Conservation (phyloP, 164 flowering plant genomes). For the Vitis cinerea region DNA sequence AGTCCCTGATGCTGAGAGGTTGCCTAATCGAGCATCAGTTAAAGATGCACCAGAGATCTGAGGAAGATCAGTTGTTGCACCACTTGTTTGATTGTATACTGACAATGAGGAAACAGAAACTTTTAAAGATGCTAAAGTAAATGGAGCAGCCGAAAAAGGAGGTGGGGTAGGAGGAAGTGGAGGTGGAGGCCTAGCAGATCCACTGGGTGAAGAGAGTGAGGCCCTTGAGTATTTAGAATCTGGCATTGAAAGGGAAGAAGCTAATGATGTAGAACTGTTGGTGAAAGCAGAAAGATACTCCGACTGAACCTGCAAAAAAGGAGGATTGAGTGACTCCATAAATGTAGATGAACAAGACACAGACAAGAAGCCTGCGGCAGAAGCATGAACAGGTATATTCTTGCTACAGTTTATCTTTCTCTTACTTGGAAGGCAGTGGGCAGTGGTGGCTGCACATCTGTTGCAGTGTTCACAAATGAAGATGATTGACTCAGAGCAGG, state of each 20-base stretch:
- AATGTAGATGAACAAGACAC: slow-evolving; percentile 12
- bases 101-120: slow-evolving; percentile 41
- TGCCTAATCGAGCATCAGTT: slow-evolving; percentile 36
- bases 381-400: background rate
- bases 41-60: slow-evolving; percentile 30
- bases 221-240: slow-evolving; percentile 54
- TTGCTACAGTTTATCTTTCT: background rate
- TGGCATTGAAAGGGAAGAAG: slow-evolving; percentile 32
- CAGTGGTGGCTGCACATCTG: slow-evolving; percentile 43
- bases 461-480: slow-evolving; percentile 38
- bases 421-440: slow-evolving; percentile 49
- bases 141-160: slow-evolving; percentile 55
- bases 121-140: slow-evolving; percentile 36
- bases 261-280: slow-evolving; percentile 30
- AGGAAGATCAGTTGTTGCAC: slow-evolving; percentile 39
- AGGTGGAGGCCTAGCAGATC: slow-evolving; percentile 67
- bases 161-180: slow-evolving; percentile 96
- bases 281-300: slow-evolving; percentile 44
- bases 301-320: slow-evolving; percentile 49
- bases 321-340: background rate
- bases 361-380: slow-evolving; percentile 4
- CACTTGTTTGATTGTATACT: slow-evolving; percentile 37
- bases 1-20: slow-evolving; percentile 40
- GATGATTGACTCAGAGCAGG: slow-evolving; percentile 42
- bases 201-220: slow-evolving; percentile 50